A percentile compares a stretch with the other conserved stretches of the same genome.
Conservation (phyloP, 768 basidiomycete genomes). For the Auriscalpium vulgare region DNA sequence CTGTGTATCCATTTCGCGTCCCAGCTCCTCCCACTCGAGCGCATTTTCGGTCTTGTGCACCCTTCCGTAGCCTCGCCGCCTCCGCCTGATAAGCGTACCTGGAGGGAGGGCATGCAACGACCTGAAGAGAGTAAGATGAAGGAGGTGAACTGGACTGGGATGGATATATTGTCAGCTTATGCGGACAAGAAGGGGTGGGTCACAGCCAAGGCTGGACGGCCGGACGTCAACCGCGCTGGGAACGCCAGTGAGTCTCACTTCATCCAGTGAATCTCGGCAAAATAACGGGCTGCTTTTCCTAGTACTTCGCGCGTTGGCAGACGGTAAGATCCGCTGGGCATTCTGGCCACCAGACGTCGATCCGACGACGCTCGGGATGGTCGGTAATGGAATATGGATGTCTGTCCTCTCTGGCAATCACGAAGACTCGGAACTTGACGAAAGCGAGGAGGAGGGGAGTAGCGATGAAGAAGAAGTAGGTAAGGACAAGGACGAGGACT, state of each 20-base stretch:
- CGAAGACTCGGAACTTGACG: constrained; percentile 8
- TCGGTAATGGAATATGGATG: constrained; percentile 52
- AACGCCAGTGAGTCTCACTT: constrained; percentile 64
- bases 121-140: constrained; percentile 12
- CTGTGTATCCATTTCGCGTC: constrained; percentile 71
- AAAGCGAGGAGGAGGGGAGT: constrained; percentile 21
- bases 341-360: constrained; percentile 65
- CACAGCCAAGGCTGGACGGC: constrained; percentile 85
- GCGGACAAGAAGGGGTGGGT: constrained; percentile 75
- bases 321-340: constrained; percentile 75
- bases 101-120: constrained; percentile 43
- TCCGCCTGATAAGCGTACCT: constrained; percentile 67
- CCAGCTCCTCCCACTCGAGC: constrained; percentile 69
- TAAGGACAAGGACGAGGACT: constrained; percentile 25
- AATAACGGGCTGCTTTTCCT: background rate
- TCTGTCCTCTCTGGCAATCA: constrained; percentile 21
- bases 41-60: constrained; percentile 50
- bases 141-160: constrained; percentile 64
- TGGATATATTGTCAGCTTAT: constrained; percentile 74
- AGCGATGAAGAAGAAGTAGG: constrained; percentile 28
- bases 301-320: constrained; percentile 82
- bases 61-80: constrained; percentile 29
- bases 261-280: background rate
- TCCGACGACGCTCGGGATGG: constrained; percentile 21
- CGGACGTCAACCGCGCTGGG: constrained; percentile 84